These are phyloP conservation scores for Aspergillus ustus DNA, from an alignment of 2,329 filamentous ascomycete genomes.

Conservation along the genomic window DNA sequence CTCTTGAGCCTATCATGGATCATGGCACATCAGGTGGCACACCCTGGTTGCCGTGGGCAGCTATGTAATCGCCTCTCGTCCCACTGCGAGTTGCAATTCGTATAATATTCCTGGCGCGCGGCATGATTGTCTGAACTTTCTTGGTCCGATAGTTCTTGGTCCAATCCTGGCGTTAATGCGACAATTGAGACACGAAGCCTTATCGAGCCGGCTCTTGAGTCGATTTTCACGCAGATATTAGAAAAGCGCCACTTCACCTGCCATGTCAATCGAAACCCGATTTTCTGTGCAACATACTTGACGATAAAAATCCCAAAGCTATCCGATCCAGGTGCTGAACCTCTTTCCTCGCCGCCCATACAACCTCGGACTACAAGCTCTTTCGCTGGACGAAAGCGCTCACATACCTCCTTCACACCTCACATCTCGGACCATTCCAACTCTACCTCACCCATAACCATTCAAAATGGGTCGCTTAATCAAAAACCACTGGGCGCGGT, in stretches of 20 bases:
- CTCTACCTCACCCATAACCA: slow-evolving; percentile 5
- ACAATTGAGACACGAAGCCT: slow-evolving; percentile 16
- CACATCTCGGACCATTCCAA: background rate
- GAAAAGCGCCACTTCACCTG: slow-evolving; percentile 9
- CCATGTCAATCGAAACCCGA: slow-evolving; percentile 22
- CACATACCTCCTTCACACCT: background rate
- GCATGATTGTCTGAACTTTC: slow-evolving; percentile 11
- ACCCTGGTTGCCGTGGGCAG: slow-evolving; percentile 20
- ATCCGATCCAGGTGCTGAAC: background rate
- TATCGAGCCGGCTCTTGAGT: slow-evolving; percentile 7
- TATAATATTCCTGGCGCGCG: slow-evolving; percentile 3
- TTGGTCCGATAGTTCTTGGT: slow-evolving; percentile 9
- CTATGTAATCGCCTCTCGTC: slow-evolving; percentile 23
- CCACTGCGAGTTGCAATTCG: slow-evolving; percentile 14
- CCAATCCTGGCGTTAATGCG: slow-evolving; percentile 22
- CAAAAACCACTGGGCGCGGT: slow-evolving; percentile 98
- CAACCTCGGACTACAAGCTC: background rate
- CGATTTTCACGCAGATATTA: background rate
- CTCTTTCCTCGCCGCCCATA: slow-evolving; percentile 1
- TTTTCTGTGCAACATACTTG: slow-evolving; percentile 4
- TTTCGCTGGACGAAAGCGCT: slow-evolving; percentile 37
- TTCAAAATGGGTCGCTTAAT: slow-evolving; percentile 88
- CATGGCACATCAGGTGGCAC: slow-evolving; percentile 20
- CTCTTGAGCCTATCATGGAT: slow-evolving; percentile 7
- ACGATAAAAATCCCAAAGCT: slow-evolving; percentile 15